A percentile compares a stretch with the other conserved stretches of the same genome.
Conservation (phyloP, 2,329 filamentous ascomycete species). For the Trichoderma citrinoviride region DNA sequence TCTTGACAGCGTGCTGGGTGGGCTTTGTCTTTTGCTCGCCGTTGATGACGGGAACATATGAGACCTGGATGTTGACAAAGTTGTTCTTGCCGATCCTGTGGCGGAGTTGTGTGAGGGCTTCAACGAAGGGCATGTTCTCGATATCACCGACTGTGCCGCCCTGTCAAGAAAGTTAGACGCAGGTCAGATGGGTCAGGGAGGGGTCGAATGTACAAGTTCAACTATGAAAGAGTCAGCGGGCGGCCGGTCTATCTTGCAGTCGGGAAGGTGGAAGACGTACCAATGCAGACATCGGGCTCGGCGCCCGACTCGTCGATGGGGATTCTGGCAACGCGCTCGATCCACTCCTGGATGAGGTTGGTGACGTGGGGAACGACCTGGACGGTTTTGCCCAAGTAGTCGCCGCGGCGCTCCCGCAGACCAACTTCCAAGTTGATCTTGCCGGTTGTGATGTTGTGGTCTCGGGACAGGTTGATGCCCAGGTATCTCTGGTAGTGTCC, state of each 20-base stretch:
- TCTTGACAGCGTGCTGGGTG: slow-evolving; percentile 85
- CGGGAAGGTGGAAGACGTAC: slow-evolving; percentile 45
- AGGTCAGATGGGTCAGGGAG: neutral
- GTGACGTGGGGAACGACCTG: slow-evolving; percentile 93
- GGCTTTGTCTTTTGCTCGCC: slow-evolving; percentile 94
- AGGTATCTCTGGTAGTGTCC: slow-evolving; percentile 68
- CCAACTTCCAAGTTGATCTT: slow-evolving; percentile 94
- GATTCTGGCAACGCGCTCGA: slow-evolving; percentile 78
- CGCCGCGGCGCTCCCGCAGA: slow-evolving; percentile 60
- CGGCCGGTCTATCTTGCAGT: neutral
- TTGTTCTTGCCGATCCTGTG: slow-evolving; percentile 64
- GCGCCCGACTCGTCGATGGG: slow-evolving; percentile 82
- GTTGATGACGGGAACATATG: slow-evolving; percentile 69
- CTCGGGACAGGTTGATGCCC: slow-evolving; percentile 73
- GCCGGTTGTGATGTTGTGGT: slow-evolving; percentile 96
- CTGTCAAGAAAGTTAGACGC: slow-evolving; percentile 28
- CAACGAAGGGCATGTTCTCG: slow-evolving; percentile 82
- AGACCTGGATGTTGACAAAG: slow-evolving; percentile 72
- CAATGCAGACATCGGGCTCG: slow-evolving; percentile 89
- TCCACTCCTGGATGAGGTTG: slow-evolving; percentile 88
- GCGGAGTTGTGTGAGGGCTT: slow-evolving; percentile 78
- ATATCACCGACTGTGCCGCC: slow-evolving; percentile 71
- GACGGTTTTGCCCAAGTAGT: slow-evolving; percentile 85
- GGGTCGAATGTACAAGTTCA: neutral
- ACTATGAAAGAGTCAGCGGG: neutral